Evolutionary conservation across 2,329 filamentous ascomycete genomes (phyloP), one percentile per base, ranked within the genome.

Genomic region (Pestalotiopsis sp.): DNA sequence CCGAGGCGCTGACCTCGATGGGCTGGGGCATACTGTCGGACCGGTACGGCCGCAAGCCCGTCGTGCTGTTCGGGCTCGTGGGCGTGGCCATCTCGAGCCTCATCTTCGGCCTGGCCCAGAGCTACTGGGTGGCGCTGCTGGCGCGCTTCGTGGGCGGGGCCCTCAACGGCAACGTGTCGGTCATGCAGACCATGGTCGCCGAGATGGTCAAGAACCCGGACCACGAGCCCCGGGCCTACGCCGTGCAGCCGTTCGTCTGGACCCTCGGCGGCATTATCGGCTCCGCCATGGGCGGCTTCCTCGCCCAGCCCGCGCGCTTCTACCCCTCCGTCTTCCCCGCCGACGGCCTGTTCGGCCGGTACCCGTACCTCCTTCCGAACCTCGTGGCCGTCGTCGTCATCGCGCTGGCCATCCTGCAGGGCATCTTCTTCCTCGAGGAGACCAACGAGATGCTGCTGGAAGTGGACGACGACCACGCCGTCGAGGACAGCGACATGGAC

Each of bases 291-390:
- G 79, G 79, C 17, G 78, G 79, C 3, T 81, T 80, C 69, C 73
- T 81, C 31, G 79, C 79, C 6, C 76, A 80, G 59, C 79, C 79
- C 2, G 76, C 79, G 4, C 70, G 57, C n/a, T 80, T 79, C 69
- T 80, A 80, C 64, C 79, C 75, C 14, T 72, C 71, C 0, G 52
- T 81, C 23, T 83, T 83, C 61, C 73, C 81, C 2, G 70, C 75
- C 31, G 81, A 82, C 31, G 81, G 81, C 1, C 58, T 83, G 1
- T 83, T 83, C 62, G 91, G 90, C 57, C 84, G 86, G 7, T 93
- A 91, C 73, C 92, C 92, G 0, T 95, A 93, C 72, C 84, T 93
- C n/a, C 81, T 87, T 5, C 91, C 91, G 1, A 94, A 93, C 73
- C 73, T 93, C 1, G 82, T 92, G 65, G 88, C 90, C 0, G 90